phyloP scores from a whole-genome alignment of 768 basidiomycete genomes.

The Termitomyces sp. region DNA sequence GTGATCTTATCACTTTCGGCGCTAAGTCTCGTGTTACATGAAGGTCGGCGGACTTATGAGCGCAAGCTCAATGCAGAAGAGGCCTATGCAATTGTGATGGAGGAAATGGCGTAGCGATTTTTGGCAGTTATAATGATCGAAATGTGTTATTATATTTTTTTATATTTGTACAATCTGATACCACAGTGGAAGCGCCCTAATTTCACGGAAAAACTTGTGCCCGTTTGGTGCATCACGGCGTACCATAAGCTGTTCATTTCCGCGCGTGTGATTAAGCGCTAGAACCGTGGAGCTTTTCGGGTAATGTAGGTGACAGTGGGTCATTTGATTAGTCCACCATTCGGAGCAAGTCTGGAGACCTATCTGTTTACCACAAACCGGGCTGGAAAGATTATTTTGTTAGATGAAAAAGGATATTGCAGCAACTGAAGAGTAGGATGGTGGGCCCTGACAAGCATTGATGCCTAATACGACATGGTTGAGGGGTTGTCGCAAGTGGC shows the following conservation, averaged over 20 bases:
- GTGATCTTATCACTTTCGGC: constrained; percentile 65
- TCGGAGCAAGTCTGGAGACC: constrained; percentile 6
- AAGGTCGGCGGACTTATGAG: constrained; percentile 75
- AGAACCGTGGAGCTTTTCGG: background rate
- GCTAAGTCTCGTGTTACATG: constrained; percentile 66
- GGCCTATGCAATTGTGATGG: constrained; percentile 43
- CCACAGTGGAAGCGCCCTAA: background rate
- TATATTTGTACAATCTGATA: background rate
- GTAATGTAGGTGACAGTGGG: background rate
- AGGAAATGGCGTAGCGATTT: constrained; percentile 35
- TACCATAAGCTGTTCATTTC: background rate
- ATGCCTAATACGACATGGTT: background rate
- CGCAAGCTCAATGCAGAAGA: constrained; percentile 49
- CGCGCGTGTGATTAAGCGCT: background rate
- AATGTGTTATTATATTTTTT: background rate
- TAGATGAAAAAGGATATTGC: background rate
- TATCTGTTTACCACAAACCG: background rate
- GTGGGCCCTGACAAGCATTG: background rate
- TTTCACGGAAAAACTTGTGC: background rate
- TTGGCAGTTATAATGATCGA: background rate
- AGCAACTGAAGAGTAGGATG: background rate
- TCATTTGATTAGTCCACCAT: constrained; percentile 7
- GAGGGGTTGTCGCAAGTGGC: background rate
- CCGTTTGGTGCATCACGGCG: background rate
- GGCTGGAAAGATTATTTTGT: background rate